Conservation (phyloP, 75 land plant genomes). For the Picea glauca region DNA sequence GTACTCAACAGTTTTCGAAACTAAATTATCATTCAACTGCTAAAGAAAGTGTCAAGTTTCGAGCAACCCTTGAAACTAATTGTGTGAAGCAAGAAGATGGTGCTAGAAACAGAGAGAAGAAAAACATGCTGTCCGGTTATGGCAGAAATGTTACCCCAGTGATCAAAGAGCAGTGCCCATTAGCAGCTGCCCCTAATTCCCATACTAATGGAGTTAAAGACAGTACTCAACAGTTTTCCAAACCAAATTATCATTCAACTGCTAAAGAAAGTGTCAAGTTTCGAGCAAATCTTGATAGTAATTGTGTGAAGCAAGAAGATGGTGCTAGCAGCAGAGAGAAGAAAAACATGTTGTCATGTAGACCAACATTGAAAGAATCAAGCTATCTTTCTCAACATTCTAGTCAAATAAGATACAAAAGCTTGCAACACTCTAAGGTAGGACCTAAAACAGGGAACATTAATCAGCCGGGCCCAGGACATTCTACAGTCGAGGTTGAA, state of each 20-base stretch:
- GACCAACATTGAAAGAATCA: not conserved
- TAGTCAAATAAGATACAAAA: not conserved
- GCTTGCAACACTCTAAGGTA: not conserved
- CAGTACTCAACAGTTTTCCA: too few relatives aligned
- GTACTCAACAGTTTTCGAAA: too few relatives aligned
- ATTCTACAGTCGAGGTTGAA: not conserved
- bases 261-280: too few relatives aligned
- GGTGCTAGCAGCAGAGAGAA: not conserved
- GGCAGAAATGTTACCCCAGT: too few relatives aligned
- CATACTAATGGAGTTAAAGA: too few relatives aligned
- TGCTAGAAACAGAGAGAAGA: not conserved
- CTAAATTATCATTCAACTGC: too few relatives aligned
- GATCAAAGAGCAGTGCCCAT: too few relatives aligned
- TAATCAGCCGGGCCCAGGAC: not conserved
- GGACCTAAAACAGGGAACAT: not conserved
- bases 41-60: too few relatives aligned
- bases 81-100: not conserved
- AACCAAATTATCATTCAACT: too few relatives aligned
- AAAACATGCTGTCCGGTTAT: too few relatives aligned
- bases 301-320: not conserved
- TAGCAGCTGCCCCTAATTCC: too few relatives aligned
- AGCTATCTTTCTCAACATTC: not conserved
- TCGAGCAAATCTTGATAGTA: not conserved
- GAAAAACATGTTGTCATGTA: not conserved
- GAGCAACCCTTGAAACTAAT: not conserved